Conservation (phyloP, 192 early-diverging fungal species). For the Chytriomyces sp. region DNA sequence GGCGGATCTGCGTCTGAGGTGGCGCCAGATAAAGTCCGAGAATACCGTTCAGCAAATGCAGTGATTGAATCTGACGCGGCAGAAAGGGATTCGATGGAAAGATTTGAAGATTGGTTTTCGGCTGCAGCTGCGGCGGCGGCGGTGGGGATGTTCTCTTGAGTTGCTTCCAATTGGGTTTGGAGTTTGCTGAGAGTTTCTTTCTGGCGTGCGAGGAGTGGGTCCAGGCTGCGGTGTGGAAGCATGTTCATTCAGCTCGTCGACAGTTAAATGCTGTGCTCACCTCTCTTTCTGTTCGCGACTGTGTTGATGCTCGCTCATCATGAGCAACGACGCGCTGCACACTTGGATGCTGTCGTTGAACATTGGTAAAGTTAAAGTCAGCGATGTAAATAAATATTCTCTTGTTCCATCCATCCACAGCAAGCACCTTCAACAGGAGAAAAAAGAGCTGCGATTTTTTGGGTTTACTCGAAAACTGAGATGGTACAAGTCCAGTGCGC, state of each 20-base stretch:
- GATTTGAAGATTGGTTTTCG: not conserved
- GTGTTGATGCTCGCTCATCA: not conserved
- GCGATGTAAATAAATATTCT: not conserved
- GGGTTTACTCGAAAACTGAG: slow-evolving; percentile 6
- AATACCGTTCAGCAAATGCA: too few species aligned
- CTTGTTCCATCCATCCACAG: not conserved
- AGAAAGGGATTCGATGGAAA: too few species aligned
- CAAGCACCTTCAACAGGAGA: not conserved
- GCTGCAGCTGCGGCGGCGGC: not conserved
- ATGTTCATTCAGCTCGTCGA: not conserved
- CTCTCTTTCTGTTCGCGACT: not conserved
- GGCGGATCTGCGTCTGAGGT: too few species aligned
- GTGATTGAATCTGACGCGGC: too few species aligned
- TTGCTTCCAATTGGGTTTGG: not conserved
- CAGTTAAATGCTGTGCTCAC: not conserved
- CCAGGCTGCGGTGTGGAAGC: not conserved
- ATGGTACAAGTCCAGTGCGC: slow-evolving; percentile 23
- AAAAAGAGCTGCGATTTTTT: too few species aligned
- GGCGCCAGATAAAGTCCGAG: too few species aligned
- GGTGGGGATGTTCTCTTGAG: not conserved
- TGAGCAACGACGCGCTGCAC: not conserved
- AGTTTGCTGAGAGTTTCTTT: not conserved
- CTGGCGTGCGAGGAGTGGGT: not conserved
- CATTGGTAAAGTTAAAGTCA: too few species aligned
- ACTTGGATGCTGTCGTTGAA: too few species aligned